Percentiles rank a stretch among this genome's conserved stretches.
Evolutionary conservation across 805 yeast genomes (phyloP).

Genomic region (Lipomyces yamadae): DNA sequence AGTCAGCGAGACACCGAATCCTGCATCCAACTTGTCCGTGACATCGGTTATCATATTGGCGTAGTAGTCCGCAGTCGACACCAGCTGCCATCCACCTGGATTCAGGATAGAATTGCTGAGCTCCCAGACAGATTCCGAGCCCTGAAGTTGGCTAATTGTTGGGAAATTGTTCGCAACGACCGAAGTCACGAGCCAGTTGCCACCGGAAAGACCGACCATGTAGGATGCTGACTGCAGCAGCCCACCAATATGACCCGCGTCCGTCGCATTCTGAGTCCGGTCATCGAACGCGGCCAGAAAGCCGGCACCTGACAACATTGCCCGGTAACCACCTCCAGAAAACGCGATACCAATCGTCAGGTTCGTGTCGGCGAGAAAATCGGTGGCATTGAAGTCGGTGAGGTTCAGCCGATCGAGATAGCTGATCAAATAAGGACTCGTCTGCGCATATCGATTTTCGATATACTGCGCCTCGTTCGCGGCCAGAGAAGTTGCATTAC

Average conservation of each 20-base stretch:
- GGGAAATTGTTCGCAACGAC: slow-evolving; percentile 71
- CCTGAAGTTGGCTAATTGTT: slow-evolving; percentile 60
- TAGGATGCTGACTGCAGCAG: slow-evolving; percentile 70
- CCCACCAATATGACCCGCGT: slow-evolving; percentile 66
- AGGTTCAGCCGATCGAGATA: slow-evolving; percentile 55
- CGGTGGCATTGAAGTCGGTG: slow-evolving; percentile 53
- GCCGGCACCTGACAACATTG: slow-evolving; percentile 85
- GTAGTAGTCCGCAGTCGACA: slow-evolving; percentile 56
- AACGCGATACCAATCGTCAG: slow-evolving; percentile 54
- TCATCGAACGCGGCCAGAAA: slow-evolving; percentile 77
- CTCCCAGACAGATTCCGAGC: slow-evolving; percentile 62
- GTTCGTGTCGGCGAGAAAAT: slow-evolving; percentile 40
- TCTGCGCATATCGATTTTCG: slow-evolving; percentile 23
- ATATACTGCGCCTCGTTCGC: slow-evolving; percentile 38
- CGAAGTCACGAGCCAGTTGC: slow-evolving; percentile 77
- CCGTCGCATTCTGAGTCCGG: slow-evolving; percentile 60
- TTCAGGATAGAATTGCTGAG: slow-evolving; percentile 59
- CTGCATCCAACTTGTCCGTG: slow-evolving; percentile 60
- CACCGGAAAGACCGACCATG: slow-evolving; percentile 78
- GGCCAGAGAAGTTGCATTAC: slow-evolving; percentile 30
- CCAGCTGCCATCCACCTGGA: slow-evolving; percentile 61
- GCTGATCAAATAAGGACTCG: slow-evolving; percentile 44
- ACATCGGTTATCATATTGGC: slow-evolving; percentile 51
- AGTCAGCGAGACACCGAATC: slow-evolving; percentile 68
- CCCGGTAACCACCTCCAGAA: slow-evolving; percentile 92